These are phyloP conservation scores for Flaveria sonorensis DNA, from an alignment of 129 eudicot genomes.

Conservation along the genomic window DNA sequence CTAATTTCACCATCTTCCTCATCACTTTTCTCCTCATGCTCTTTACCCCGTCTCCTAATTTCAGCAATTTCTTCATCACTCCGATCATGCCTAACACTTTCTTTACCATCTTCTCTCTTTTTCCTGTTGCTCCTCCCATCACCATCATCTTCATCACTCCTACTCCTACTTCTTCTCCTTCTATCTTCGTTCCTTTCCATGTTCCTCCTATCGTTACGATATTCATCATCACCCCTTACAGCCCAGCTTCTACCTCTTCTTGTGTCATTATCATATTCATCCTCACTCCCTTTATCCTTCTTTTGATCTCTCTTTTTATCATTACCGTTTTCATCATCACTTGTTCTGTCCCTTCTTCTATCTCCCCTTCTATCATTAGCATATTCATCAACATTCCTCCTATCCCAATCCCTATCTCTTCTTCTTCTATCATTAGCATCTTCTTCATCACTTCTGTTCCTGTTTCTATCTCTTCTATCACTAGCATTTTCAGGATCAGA, in stretches of 20 bases:
- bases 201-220: slow-evolving; percentile 9
- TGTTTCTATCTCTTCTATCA: slow-evolving; percentile 23
- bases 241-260: slow-evolving; percentile 15
- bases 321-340: slow-evolving; percentile 18
- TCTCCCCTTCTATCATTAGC: slow-evolving; percentile 24
- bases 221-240: slow-evolving; percentile 16
- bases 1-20: slow-evolving; percentile 37
- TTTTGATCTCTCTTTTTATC: slow-evolving; percentile 3
- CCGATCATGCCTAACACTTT: not conserved
- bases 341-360: slow-evolving; percentile 11
- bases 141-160: slow-evolving; percentile 20
- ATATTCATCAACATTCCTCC: slow-evolving; percentile 19
- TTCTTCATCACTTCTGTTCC: slow-evolving; percentile 28
- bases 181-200: not conserved
- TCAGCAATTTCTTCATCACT: slow-evolving; percentile 40
- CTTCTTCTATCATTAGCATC: slow-evolving; percentile 31
- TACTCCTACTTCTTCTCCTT: slow-evolving; percentile 19
- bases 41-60: not conserved
- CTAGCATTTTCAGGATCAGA: slow-evolving; percentile 9
- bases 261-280: slow-evolving; percentile 11
- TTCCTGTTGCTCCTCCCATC: slow-evolving; percentile 20
- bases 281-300: not conserved
- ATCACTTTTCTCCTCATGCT: slow-evolving; percentile 20
- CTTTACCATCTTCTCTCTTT: slow-evolving; percentile 10
- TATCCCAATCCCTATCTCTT: not conserved